Conservation (phyloP, 257 asterid species). For the Salvia splendens region DNA sequence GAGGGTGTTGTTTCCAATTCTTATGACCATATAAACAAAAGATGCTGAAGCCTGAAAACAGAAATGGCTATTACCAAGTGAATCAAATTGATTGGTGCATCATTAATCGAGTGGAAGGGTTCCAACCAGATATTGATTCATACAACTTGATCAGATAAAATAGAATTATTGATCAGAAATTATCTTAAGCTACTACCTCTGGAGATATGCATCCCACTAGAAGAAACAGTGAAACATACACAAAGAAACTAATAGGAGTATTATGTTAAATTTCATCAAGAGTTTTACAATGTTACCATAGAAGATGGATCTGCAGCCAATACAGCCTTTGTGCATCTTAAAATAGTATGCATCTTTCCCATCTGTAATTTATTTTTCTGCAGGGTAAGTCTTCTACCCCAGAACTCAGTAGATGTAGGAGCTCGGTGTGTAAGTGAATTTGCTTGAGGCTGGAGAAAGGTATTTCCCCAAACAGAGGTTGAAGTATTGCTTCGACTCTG, state of each 20-base stretch:
- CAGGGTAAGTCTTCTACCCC: constrained; percentile 50
- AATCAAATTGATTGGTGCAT: constrained; percentile 2
- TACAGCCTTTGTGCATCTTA: constrained; percentile 58
- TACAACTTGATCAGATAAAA: constrained; percentile 12
- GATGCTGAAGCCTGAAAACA: neutral
- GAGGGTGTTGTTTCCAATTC: constrained; percentile 15
- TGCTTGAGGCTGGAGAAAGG: constrained; percentile 67
- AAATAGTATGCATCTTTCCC: constrained; percentile 51
- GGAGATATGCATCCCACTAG: neutral
- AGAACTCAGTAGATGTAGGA: constrained; percentile 65
- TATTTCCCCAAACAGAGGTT: constrained; percentile 58
- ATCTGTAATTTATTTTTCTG: constrained; percentile 47
- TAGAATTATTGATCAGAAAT: constrained; percentile 3
- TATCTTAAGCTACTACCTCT: neutral
- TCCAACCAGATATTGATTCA: constrained; percentile 6
- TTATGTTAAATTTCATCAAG: neutral
- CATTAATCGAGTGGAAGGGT: constrained; percentile 16
- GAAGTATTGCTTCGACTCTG: constrained; percentile 64
- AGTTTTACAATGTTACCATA: constrained; percentile 45
- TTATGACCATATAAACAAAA: constrained; percentile 9
- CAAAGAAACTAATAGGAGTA: neutral
- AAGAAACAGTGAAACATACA: constrained; percentile 9
- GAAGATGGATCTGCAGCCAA: constrained; percentile 62
- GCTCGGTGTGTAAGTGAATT: constrained; percentile 50
- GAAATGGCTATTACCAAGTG: constrained; percentile 2